These are phyloP conservation scores for Debaryomycetaceae sp. DNA, from an alignment of 1,139 yeast genomes.

Conservation along the genomic window DNA sequence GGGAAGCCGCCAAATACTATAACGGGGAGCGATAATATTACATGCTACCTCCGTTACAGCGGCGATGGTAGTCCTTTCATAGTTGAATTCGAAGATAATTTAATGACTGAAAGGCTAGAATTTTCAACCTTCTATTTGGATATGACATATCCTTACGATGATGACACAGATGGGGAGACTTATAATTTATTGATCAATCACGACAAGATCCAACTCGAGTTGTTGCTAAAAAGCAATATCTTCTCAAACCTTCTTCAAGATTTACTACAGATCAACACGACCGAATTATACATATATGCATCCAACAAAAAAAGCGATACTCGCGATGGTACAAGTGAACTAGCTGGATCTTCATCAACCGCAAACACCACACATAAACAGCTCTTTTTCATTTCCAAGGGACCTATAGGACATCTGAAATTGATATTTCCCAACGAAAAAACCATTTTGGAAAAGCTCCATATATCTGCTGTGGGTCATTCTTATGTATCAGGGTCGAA, in stretches of 20 bases:
- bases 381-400: constrained; percentile 57
- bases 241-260: constrained; percentile 65
- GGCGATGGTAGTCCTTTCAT: constrained; percentile 66
- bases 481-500: constrained; percentile 9
- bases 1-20: constrained; percentile 5
- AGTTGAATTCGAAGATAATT: constrained; percentile 67
- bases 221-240: constrained; percentile 64
- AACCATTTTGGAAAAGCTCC: constrained; percentile 52
- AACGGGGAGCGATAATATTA: constrained; percentile 14
- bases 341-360: neutral
- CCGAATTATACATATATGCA: constrained; percentile 50
- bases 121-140: constrained; percentile 57
- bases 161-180: constrained; percentile 27
- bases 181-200: constrained; percentile 40
- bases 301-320: constrained; percentile 17
- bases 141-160: constrained; percentile 30
- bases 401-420: constrained; percentile 69
- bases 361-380: constrained; percentile 12
- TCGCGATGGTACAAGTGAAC: neutral
- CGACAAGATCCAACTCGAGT: constrained; percentile 52
- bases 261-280: constrained; percentile 60
- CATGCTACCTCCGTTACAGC: constrained; percentile 37
- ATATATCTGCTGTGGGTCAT: constrained; percentile 14
- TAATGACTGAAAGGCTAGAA: constrained; percentile 69
- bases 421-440: constrained; percentile 64